Base-by-base conservation (phyloP, 2,329 filamentous ascomycete genomes). In the Apiospora hydei region DNA sequence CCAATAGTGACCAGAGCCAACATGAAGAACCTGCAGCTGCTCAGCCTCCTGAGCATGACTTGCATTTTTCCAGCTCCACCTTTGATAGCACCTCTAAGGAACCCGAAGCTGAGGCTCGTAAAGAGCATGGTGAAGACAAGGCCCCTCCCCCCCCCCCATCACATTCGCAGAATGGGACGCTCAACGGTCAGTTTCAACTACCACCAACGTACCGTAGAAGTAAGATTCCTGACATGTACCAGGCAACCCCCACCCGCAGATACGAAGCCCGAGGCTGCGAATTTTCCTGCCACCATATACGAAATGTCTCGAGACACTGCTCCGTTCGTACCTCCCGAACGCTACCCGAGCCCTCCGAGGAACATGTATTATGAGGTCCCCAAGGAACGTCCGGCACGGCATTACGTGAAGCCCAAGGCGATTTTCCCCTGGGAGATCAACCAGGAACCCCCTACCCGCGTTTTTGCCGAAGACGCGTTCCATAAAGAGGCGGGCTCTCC, bases 391-490 rank as follows among this genome's bases (percentile, higher is more conserved):
- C 89, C 90, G 30, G 87, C 89, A 67, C 84, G 82, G 34, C 77
- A 79, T n/a, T 76, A 87, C 61, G 85, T 91, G 75, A 88, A 85
- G 73, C 88, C 91, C 18, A 87, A 88, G 67, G 88, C 91, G 3
- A 91, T 98, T 68, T 99, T 99, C 81, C 96, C 96, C 0, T 99
- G 96, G 96, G 96, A 99, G 81, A 83, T 82, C 57, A 85, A 91
- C 72, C 89, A 89, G 73, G 87, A 92, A 16, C 89, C 86, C 77
- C 84, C 90, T 6, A 85, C 89, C 16, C 89, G 94, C 75, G 87
- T 91, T 16, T 96, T 95, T 78, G 83, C 85, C 67, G 89, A 91
- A 72, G 89, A 91, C 72, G 76, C 82, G 26, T 78, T 80, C 69
- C 47, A 68, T 70, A 30, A 46, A 30, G 73, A 71, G 44, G 46